Percentiles rank a stretch among this genome's conserved stretches.
These are phyloP conservation scores for Croton setiger DNA, from an alignment of 441 rosid genomes.

Conservation along the genomic window DNA sequence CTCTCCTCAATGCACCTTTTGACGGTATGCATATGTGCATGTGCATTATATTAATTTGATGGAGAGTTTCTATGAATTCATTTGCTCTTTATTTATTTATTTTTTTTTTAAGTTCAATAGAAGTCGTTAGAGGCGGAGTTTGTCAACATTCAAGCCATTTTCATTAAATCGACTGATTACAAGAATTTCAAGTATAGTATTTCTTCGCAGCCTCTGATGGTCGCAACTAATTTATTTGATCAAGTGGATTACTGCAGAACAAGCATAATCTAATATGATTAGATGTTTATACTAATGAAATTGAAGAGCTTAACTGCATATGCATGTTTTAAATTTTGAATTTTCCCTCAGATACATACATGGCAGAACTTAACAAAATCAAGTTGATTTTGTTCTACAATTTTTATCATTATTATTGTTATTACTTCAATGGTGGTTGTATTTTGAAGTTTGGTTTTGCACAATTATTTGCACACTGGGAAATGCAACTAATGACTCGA, in stretches of 20 bases:
- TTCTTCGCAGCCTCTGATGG: neutral
- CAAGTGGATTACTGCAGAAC: neutral
- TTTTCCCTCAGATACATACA: neutral
- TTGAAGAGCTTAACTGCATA: neutral
- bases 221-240: neutral
- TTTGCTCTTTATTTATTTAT: no score
- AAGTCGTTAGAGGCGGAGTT: neutral
- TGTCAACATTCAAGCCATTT: no score
- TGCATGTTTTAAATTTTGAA: neutral
- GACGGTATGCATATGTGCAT: neutral
- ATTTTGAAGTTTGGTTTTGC: neutral
- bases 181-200: no score
- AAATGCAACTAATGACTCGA: neutral
- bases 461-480: neutral
- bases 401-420: neutral
- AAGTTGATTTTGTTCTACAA: neutral
- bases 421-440: no score
- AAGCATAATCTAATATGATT: neutral
- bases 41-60: neutral
- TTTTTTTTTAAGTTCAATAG: neutral
- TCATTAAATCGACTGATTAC: no score
- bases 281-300: neutral
- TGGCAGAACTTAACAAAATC: neutral
- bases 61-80: neutral
- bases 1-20: neutral